Conservation (phyloP, 768 basidiomycete genomes). For the Wakefieldia striispora region DNA sequence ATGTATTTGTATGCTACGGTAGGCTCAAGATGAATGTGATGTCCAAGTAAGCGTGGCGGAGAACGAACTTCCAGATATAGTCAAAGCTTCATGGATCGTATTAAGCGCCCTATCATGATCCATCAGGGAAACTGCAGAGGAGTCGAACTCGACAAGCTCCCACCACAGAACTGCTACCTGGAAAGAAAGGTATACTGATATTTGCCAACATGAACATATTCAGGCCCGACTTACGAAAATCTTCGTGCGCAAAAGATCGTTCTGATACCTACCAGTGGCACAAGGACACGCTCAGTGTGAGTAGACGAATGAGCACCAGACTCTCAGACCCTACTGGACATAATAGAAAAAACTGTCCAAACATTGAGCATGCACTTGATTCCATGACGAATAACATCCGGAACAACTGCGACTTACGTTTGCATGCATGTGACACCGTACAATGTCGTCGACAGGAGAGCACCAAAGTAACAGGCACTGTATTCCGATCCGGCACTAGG, state of each 20-base stretch:
- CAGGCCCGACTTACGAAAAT: conserved; percentile 1
- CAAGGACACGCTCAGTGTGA: neutral
- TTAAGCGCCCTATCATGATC: neutral
- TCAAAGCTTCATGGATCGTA: conserved; percentile 6
- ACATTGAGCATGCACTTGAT: neutral
- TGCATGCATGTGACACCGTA: conserved; percentile 10
- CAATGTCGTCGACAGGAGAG: conserved; percentile 2
- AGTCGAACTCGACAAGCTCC: no score
- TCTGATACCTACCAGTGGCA: neutral
- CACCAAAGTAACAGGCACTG: neutral
- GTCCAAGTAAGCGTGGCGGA: neutral
- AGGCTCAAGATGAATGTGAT: neutral
- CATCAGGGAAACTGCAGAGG: neutral
- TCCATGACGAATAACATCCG: no score
- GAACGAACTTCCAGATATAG: conserved; percentile 6
- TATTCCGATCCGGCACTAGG: no score
- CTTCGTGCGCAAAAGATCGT: conserved; percentile 2
- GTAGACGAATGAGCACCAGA: neutral
- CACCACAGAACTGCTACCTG: conserved; percentile 9
- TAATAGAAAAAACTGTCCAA: conserved; percentile 6
- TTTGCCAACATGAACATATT: neutral
- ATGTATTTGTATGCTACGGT: conserved; percentile 5
- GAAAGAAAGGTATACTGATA: neutral
- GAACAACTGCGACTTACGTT: neutral
- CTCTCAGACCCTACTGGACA: neutral